Conservation (phyloP, 2,329 filamentous ascomycete genomes). For the Alternaria consortialis region DNA sequence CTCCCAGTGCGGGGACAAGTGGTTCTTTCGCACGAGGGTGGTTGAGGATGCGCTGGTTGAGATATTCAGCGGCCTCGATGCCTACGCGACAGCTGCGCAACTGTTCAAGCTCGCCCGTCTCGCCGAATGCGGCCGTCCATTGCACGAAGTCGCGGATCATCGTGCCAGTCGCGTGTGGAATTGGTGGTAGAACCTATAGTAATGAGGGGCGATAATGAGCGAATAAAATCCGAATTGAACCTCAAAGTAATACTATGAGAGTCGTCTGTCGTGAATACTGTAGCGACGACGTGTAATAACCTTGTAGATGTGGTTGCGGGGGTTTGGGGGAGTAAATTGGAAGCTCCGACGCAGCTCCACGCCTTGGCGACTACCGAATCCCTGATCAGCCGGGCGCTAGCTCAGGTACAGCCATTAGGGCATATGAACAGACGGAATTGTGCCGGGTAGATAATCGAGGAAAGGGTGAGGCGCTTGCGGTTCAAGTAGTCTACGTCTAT, state of each 20-base stretch:
- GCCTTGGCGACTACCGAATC: constrained; percentile 17
- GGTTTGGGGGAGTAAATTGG: constrained; percentile 20
- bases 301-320: constrained; percentile 12
- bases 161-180: constrained; percentile 31
- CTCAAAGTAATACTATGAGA: neutral
- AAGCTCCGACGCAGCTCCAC: constrained; percentile 22
- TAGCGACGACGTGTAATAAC: constrained; percentile 3
- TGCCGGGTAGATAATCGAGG: neutral
- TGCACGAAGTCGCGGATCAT: constrained; percentile 63
- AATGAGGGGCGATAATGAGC: constrained; percentile 3
- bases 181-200: neutral
- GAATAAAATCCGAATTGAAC: neutral
- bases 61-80: constrained; percentile 89
- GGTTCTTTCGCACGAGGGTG: constrained; percentile 73
- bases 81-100: constrained; percentile 79
- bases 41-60: constrained; percentile 73
- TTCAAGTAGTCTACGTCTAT: neutral
- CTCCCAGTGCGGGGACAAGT: constrained; percentile 87
- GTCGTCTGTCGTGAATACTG: neutral
- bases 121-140: constrained; percentile 64
- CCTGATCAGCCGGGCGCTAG: constrained; percentile 23
- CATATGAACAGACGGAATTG: neutral
- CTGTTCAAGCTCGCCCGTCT: constrained; percentile 70
- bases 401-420: constrained; percentile 20
- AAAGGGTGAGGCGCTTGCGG: neutral